Evolutionary conservation across 768 basidiomycete genomes (phyloP), one percentile per base, ranked within the genome.

Genomic region (Lactifluus volemus): DNA sequence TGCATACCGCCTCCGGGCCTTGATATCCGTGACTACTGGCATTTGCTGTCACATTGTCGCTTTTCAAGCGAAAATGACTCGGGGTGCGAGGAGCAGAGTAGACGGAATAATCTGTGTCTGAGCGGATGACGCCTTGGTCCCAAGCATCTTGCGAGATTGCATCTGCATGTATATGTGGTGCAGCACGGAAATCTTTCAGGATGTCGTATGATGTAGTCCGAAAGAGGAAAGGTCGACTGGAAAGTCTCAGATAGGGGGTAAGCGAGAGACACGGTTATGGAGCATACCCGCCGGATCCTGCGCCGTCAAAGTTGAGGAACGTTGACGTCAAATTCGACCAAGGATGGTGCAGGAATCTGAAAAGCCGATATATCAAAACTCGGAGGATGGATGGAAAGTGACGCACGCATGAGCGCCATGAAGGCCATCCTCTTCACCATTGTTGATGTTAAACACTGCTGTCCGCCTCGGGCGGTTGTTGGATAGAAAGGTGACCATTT

Each of bases 221-320:
- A 74, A 92, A 92, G 38, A 91, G 76, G 17, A 89, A 72, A 1
- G 91, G 89, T 0, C 88, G 87, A 8, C 88, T 89, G 4, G 10
- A 10, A 52, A 25, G 34, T 8, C 9, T 48, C 5, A 58, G 29
- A 14, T 58, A 3, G 25, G 41, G 25, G 66, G 49, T 67, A 19
- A 34, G 36, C 49, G 34, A 34, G 32, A 2, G 5, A 10, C 25
- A n/a, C 10, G 12, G 14, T 25, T 39, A 4, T 10, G 12, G 17
- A 3, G 68, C 79, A 53, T 66, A 88, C 87, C 89, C 88, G 68
- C 89, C 90, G 1, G 84, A 78, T 14, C 84, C 83, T 3, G 89
- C 89, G 14, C 91, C 90, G 71, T 93, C 91, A 7, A 93, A 77
- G 65, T 92, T 93, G 44, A 93, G 74, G 72, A 93, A 93, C 0